phyloP scores from a whole-genome alignment of 208 protist genomes.

The Acanthamoeba castellanii region DNA sequence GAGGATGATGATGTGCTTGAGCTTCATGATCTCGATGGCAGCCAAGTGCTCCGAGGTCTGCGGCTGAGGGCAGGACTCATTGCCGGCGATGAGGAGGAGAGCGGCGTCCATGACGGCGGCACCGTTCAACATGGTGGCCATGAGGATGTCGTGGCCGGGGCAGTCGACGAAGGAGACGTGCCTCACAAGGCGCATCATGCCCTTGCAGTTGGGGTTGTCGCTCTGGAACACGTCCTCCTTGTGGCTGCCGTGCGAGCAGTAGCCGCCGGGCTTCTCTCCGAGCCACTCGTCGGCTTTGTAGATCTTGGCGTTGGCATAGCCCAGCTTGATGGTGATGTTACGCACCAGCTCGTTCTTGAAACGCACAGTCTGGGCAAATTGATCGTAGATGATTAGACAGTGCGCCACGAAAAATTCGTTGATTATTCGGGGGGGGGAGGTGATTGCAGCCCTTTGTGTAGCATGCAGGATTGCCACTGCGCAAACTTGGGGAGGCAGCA shows the following conservation, averaged over 20 bases:
- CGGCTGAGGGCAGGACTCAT: slow-evolving; percentile 95
- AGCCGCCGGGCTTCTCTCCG: slow-evolving; percentile 96
- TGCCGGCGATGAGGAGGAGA: slow-evolving; percentile 99
- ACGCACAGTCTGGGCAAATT: slow-evolving; percentile 80
- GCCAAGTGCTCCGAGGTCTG: slow-evolving; percentile 98
- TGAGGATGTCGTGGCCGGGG: slow-evolving; percentile 99
- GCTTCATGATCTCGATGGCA: slow-evolving; percentile 99
- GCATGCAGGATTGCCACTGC: too few species aligned
- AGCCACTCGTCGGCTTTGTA: slow-evolving; percentile 90
- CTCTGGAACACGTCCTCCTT: slow-evolving; percentile 92
- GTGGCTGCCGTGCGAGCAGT: slow-evolving; percentile 92
- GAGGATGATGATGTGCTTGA: slow-evolving; percentile 98
- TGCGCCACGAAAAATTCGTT: neutral
- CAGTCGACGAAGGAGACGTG: slow-evolving; percentile 99
- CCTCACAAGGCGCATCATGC: slow-evolving; percentile 82
- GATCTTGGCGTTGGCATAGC: slow-evolving; percentile 99
- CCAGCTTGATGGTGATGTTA: slow-evolving; percentile 99
- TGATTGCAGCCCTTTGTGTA: neutral
- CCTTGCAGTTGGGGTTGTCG: slow-evolving; percentile 82
- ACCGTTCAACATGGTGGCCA: slow-evolving; percentile 99
- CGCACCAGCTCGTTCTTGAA: slow-evolving; percentile 99
- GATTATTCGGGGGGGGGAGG: neutral
- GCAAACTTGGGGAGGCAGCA: too few species aligned
- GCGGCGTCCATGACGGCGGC: slow-evolving; percentile 99
- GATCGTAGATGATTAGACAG: neutral